Conservation (phyloP, 148 eudicot genomes). For the Chenopodium suecicum region DNA sequence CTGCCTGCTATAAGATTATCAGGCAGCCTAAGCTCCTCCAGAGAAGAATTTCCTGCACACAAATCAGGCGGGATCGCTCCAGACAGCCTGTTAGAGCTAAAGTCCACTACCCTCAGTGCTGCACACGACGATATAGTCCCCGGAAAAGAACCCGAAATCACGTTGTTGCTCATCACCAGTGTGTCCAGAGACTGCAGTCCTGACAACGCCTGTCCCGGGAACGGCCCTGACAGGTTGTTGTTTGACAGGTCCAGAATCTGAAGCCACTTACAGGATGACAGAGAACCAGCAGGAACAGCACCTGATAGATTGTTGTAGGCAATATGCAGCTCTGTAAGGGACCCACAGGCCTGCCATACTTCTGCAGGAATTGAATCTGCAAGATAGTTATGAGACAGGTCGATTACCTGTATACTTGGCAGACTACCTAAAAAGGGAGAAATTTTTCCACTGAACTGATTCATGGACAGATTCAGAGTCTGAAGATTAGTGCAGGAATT, state of each 20-base stretch:
- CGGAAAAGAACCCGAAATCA: constrained; percentile 68
- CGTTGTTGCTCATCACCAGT: constrained; percentile 60
- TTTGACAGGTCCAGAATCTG: constrained; percentile 66
- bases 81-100: constrained; percentile 76
- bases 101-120: constrained; percentile 62
- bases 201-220: constrained; percentile 52
- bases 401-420: constrained; percentile 52
- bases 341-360: constrained; percentile 59
- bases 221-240: constrained; percentile 67
- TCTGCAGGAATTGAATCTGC: constrained; percentile 60
- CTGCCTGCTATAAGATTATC: constrained; percentile 71
- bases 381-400: constrained; percentile 75
- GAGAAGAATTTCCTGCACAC: constrained; percentile 56
- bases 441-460: constrained; percentile 54
- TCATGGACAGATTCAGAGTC: constrained; percentile 52
- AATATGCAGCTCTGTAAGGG: constrained; percentile 62
- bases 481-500: constrained; percentile 36
- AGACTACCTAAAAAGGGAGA: constrained; percentile 53
- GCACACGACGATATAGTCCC: constrained; percentile 53
- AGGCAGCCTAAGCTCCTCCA: constrained; percentile 78
- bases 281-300: constrained; percentile 56
- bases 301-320: constrained; percentile 70
- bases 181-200: constrained; percentile 59
- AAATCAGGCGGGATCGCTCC: constrained; percentile 68
- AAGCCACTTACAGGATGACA: constrained; percentile 62